Percentiles rank a stretch among this genome's conserved stretches.
phyloP scores from a whole-genome alignment of 495 filamentous ascomycete species.

The Neurospora terricola region DNA sequence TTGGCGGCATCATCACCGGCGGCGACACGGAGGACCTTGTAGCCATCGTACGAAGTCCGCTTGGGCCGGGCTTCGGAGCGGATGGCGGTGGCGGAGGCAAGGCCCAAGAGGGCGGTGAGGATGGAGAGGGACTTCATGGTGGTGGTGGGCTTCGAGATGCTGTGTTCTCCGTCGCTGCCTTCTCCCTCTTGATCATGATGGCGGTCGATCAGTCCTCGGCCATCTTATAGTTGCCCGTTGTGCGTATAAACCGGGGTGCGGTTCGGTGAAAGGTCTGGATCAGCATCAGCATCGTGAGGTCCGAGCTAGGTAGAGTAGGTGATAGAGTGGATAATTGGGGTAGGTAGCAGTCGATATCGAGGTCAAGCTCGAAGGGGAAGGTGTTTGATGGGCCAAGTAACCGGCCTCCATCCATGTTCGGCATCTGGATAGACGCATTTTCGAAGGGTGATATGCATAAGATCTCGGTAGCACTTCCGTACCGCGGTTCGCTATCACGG shows the following conservation, averaged over 20 bases:
- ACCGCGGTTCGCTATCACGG: not conserved
- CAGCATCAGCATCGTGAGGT: not conserved
- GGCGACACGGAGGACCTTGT: conserved; percentile 21
- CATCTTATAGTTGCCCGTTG: not conserved
- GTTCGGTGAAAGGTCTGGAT: not conserved
- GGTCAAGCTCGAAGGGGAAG: not conserved
- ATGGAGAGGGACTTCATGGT: conserved; percentile 10
- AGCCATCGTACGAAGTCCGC: conserved; percentile 19
- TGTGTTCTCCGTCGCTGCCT: not conserved
- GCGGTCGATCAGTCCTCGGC: not conserved
- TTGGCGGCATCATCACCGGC: conserved; percentile 14
- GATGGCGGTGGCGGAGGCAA: conserved; percentile 7
- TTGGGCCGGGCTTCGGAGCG: conserved; percentile 1
- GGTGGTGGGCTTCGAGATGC: not conserved
- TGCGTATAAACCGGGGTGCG: not conserved
- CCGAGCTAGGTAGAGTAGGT: not conserved
- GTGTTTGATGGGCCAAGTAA: not conserved
- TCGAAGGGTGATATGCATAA: not conserved
- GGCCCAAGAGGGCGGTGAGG: conserved; percentile 6
- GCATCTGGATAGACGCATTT: not conserved
- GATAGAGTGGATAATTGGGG: not conserved
- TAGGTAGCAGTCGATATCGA: not conserved
- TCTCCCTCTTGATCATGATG: not conserved
- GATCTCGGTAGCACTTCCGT: not conserved
- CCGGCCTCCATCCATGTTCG: not conserved